Base-by-base conservation (phyloP, 2,329 filamentous ascomycete genomes). In the Tolypocladium pustulatum region DNA sequence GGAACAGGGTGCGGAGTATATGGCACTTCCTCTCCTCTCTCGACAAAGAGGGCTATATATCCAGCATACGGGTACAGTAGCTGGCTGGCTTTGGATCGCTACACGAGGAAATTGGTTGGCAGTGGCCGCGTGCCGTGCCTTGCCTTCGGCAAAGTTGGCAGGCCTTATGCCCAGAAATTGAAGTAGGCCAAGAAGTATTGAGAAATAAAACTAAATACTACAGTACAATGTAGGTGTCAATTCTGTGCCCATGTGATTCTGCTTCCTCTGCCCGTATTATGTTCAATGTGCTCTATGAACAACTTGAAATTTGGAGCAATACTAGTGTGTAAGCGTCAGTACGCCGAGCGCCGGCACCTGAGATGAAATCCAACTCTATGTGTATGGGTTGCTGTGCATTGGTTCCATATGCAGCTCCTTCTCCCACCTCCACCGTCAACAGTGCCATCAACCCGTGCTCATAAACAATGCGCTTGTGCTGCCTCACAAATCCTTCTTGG, bases 401-500 rank as follows among this genome's bases (percentile, higher is more conserved):
- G n/a, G n/a, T n/a, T 51, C 17, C 27, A 12, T 32, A 51, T 20
- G 9, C 30, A n/a, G 22, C 25, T 15, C 9, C 15, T 10, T 30
- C 25, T 7, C 9, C 27, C 25, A 30, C 9, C 0, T 8, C 25
- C 25, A 30, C 7, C 15, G 43, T 30, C 25, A 49, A 20, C 49
- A 13, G 27, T 17, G 25, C 17, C 27, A 13, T 27, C 27, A 34
- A 52, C 9, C 17, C 17, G 3, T n/a, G 25, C 9, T 2, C 13
- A 20, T 20, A 32, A n/a, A 34, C 20, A 7, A n/a, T 34, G 49
- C 9, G 20, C 7, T 20, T 3, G 49, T 34, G 17, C 20, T 9
- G 20, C 22, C 22, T 55, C 54, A 69, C 51, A 66, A 65, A 51
- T 66, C 62, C 63, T 76, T 76, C 65, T 73, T 74, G 1, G 61